phyloP scores from a whole-genome alignment of 192 early-diverging fungal genomes.

The Obelidium mucronatum region DNA sequence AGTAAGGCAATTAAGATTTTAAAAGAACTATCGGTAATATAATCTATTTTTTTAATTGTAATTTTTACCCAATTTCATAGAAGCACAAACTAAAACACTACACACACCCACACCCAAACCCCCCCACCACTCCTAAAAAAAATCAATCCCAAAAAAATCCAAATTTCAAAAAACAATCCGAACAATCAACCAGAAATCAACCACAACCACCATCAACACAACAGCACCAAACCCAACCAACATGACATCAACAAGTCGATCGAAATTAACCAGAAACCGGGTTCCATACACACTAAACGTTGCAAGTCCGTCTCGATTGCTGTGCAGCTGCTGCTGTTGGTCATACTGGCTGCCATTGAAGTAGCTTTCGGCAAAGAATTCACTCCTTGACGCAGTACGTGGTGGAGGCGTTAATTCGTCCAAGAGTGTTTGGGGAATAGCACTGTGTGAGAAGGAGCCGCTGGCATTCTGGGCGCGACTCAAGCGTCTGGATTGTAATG shows the following conservation, averaged over 20 bases:
- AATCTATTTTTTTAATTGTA: too few relatives aligned
- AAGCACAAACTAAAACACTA: too few relatives aligned
- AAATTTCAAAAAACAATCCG: neutral
- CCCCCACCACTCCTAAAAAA: too few relatives aligned
- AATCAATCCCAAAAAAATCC: too few relatives aligned
- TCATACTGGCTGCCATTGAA: neutral
- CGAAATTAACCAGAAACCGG: neutral
- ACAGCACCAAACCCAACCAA: neutral
- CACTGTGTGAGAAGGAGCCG: neutral
- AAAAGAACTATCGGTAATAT: too few relatives aligned
- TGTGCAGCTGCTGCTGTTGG: neutral
- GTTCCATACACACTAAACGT: neutral
- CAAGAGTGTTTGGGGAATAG: neutral
- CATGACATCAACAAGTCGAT: constrained; percentile 1
- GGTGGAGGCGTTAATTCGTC: neutral
- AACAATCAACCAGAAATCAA: neutral
- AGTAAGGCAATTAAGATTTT: too few relatives aligned
- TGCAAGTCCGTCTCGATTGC: neutral
- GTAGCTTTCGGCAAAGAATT: neutral
- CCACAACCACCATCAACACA: neutral
- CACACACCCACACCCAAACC: too few relatives aligned
- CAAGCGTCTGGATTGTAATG: too few relatives aligned
- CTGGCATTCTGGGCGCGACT: too few relatives aligned
- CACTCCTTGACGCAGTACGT: neutral
- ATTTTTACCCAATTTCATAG: too few relatives aligned